Base-by-base conservation (phyloP, 2,329 filamentous ascomycete species). In the Capronia coronata region DNA sequence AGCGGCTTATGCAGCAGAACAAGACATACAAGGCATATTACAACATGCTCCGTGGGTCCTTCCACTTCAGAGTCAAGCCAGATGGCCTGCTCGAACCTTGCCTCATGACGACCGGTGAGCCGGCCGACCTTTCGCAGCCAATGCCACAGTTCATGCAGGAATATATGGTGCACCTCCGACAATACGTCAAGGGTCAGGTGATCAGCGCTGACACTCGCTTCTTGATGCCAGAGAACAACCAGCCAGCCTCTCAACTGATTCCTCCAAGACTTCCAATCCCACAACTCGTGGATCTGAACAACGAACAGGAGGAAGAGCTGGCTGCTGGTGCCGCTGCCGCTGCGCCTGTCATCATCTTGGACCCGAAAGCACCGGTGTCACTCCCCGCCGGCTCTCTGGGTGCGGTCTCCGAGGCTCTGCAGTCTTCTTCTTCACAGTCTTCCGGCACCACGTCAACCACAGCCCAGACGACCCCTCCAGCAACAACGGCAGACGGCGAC, bases 61-160 rank as follows among this genome's bases (percentile, higher is more conserved):
- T 43, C 22, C 30, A 49, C 22, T 49, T 49, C 46, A 30, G n/a
- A 19, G 35, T 49, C 11, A 21, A 30, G 16, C 11, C 13, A 4
- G 14, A 52, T n/a, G 44, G 47, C 23, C 18, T 18, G 27, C 40
- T 52, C 13, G n/a, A 44, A 19, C 41, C 50, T 42, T 14, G 49
- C 16, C 30, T 52, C 10, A 34, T 46, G 10, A n/a, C 14, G 1
- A 43, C 46, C n/a, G 23, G 27, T 8, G 8, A 42, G 19, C n/a
- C 16, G 14, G 43, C 39, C 21, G 13, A 38, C 40, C 6, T 46
- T 13, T 9, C 13, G 8, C 11, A 16, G 14, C 23, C 34, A 39
- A 30, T 18, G 35, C 16, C 44, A 18, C n/a, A 27, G 8, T 46
- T 16, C 34, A 46, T 18, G 14, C 4, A 37, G 34, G 5, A 19